Conservation (phyloP, 345 rosid genomes). For the Arabidopsis suecica region DNA sequence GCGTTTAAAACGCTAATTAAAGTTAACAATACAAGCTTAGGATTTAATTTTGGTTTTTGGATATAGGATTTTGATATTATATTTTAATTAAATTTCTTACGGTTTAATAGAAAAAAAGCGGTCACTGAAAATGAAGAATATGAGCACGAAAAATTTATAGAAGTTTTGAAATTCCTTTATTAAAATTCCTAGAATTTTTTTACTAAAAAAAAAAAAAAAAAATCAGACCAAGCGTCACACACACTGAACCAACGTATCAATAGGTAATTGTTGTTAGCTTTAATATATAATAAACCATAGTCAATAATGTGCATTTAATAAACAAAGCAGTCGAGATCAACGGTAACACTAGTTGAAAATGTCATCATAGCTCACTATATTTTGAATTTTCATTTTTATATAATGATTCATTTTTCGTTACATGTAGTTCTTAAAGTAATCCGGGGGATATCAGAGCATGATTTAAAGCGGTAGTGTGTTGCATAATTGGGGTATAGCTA, state of each 20-base stretch:
- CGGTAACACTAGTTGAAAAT: conserved; percentile 38
- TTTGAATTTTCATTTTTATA: conserved; percentile 5
- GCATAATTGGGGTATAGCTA: conserved; percentile 32
- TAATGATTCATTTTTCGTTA: conserved; percentile 20
- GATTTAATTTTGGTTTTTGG: too few relatives aligned
- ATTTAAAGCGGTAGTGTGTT: conserved; percentile 39
- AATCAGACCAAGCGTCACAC: background rate
- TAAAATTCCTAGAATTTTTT: too few relatives aligned
- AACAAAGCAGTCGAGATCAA: conserved; percentile 28
- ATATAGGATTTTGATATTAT: too few relatives aligned
- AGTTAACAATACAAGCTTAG: background rate
- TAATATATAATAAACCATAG: background rate
- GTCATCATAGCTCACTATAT: conserved; percentile 34
- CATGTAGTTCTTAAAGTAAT: conserved; percentile 28
- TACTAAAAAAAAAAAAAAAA: too few relatives aligned
- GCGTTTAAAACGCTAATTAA: background rate
- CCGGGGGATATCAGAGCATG: conserved; percentile 26
- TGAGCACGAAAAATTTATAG: too few relatives aligned
- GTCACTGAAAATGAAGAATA: background rate
- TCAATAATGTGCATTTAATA: conserved; percentile 8
- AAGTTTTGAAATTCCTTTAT: too few relatives aligned
- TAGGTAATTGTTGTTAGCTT: too few relatives aligned
- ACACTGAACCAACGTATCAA: conserved; percentile 18
- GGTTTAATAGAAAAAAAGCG: background rate
- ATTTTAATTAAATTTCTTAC: background rate